phyloP scores from a whole-genome alignment of 2,329 filamentous ascomycete species.

The Metarhizium brunneum region DNA sequence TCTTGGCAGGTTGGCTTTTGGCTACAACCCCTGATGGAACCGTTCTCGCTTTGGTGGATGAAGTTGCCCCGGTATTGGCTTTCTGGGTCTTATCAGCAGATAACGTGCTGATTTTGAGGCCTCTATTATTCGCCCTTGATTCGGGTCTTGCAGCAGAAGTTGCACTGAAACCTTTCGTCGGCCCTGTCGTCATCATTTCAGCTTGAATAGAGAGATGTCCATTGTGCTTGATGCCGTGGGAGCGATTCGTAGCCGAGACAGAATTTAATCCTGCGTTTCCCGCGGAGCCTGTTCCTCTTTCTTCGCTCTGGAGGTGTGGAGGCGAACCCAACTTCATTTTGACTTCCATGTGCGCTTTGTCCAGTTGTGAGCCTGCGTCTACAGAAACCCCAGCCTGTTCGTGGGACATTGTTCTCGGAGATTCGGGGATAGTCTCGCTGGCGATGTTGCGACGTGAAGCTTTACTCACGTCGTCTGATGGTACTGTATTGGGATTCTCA shows the following conservation, averaged over 20 bases:
- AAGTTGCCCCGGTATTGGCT: slow-evolving; percentile 2
- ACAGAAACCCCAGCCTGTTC: slow-evolving; percentile 14
- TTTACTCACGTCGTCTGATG: slow-evolving; percentile 15
- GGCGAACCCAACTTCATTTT: background rate
- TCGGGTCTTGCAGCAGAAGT: background rate
- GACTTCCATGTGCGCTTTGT: background rate
- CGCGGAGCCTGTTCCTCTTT: background rate
- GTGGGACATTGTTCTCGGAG: slow-evolving; percentile 22
- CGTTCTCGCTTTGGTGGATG: slow-evolving; percentile 16
- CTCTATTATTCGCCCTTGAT: background rate
- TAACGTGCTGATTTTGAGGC: background rate
- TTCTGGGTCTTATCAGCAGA: slow-evolving; percentile 2
- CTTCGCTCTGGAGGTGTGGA: background rate
- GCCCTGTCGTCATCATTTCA: background rate
- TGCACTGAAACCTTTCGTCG: background rate
- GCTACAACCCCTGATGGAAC: slow-evolving; percentile 25
- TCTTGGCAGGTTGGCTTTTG: slow-evolving; percentile 34
- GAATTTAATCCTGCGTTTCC: background rate
- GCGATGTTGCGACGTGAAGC: slow-evolving; percentile 15
- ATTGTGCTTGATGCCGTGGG: background rate
- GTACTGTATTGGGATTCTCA: slow-evolving; percentile 25
- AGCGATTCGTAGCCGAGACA: background rate
- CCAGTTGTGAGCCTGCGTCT: background rate
- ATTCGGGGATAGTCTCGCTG: slow-evolving; percentile 33
- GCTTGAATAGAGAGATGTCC: too few relatives aligned